These are phyloP conservation scores for Lizonia empirigonia DNA, from an alignment of 2,329 filamentous ascomycete genomes.

Conservation along the genomic window DNA sequence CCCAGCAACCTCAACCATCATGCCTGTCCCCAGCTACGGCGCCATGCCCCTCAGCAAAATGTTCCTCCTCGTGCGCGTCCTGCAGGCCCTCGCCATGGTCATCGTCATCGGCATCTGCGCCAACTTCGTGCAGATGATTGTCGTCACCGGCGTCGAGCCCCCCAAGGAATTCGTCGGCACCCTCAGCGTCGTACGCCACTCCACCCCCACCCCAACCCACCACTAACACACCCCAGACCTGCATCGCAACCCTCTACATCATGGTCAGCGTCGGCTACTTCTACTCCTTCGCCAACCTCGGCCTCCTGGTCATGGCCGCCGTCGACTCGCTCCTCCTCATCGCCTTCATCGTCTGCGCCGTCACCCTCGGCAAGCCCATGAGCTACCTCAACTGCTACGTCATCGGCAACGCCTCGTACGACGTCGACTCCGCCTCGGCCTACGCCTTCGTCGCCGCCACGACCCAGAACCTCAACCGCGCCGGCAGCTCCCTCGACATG, in stretches of 20 bases:
- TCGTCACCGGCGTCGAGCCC: slow-evolving; percentile 66
- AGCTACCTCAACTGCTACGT: slow-evolving; percentile 75
- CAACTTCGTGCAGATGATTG: slow-evolving; percentile 81
- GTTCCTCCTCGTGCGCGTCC: slow-evolving; percentile 73
- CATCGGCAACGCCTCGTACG: slow-evolving; percentile 55
- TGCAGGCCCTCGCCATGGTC: slow-evolving; percentile 74
- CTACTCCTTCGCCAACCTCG: slow-evolving; percentile 76
- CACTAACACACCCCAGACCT: slow-evolving; percentile 61
- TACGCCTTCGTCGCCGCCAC: slow-evolving; percentile 62
- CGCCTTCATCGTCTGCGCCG: slow-evolving; percentile 76
- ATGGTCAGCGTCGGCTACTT: slow-evolving; percentile 73
- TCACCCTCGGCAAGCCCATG: slow-evolving; percentile 79
- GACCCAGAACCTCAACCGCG: slow-evolving; percentile 57
- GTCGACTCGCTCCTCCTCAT: slow-evolving; percentile 74
- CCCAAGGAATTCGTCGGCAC: slow-evolving; percentile 78
- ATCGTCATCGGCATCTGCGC: slow-evolving; percentile 78
- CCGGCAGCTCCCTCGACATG: slow-evolving; percentile 58
- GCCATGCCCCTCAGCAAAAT: slow-evolving; percentile 72
- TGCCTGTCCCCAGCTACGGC: slow-evolving; percentile 67
- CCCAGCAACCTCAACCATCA: slow-evolving; percentile 37
- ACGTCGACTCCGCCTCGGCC: slow-evolving; percentile 53
- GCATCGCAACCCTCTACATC: slow-evolving; percentile 78
- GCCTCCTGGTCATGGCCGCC: slow-evolving; percentile 72
- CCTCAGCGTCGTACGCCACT: slow-evolving; percentile 71
- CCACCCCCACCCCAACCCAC: background rate